Percentiles rank a stretch among this genome's conserved stretches.
Evolutionary conservation across 257 asterid species (phyloP).

Genomic region (Ilex asprella): DNA sequence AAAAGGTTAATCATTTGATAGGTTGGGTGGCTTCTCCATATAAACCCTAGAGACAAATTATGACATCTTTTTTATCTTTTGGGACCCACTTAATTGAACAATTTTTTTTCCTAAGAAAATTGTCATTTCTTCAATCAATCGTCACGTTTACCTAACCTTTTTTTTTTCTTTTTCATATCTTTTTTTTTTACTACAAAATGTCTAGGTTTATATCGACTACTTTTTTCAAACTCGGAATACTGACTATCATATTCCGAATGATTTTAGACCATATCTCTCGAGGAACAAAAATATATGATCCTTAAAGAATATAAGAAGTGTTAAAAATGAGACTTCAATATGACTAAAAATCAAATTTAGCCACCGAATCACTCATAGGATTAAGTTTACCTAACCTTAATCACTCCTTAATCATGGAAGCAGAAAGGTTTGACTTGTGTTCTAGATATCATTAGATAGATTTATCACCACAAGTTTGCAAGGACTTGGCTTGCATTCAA

Average conservation of each 20-base stretch:
- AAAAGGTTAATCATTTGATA: conserved; percentile 19
- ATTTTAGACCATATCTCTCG: too few species aligned
- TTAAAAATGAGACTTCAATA: too few species aligned
- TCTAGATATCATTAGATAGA: background rate
- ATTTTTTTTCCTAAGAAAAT: conserved; percentile 24
- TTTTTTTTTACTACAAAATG: too few species aligned
- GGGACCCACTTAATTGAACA: conserved; percentile 12
- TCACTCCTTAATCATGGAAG: conserved; percentile 22
- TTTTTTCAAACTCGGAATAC: background rate
- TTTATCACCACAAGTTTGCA: too few species aligned
- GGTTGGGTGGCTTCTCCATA: conserved; percentile 6
- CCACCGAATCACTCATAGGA: background rate
- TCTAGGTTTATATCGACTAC: background rate
- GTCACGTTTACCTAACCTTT: too few species aligned
- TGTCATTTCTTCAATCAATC: conserved; percentile 16
- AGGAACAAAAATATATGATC: too few species aligned
- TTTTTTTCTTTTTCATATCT: too few species aligned
- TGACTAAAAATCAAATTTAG: too few species aligned
- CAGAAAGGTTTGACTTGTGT: conserved; percentile 24
- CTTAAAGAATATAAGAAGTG: too few species aligned
- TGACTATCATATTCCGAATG: too few species aligned
- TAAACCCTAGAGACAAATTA: conserved; percentile 17
- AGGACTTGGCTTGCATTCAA: background rate
- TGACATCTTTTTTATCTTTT: conserved; percentile 10
- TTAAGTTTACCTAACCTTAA: conserved; percentile 26